These are phyloP conservation scores for Anethum foeniculum DNA, from an alignment of 140 eudicot genomes.

Conservation along the genomic window DNA sequence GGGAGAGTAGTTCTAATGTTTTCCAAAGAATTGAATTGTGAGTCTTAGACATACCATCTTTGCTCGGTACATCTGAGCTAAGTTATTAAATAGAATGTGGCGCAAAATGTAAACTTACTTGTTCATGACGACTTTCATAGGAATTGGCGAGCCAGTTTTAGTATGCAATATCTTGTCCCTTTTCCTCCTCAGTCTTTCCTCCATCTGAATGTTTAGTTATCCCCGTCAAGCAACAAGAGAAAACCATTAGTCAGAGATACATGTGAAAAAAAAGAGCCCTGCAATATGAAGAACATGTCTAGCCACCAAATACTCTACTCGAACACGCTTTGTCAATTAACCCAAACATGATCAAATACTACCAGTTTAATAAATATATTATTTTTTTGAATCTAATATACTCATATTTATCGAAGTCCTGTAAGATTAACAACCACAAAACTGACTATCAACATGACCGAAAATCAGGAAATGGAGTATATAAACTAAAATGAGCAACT, in stretches of 20 bases:
- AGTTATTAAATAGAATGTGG: not conserved
- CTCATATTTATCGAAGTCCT: not conserved
- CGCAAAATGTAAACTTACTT: constrained; percentile 39
- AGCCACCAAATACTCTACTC: not conserved
- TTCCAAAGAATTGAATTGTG: not conserved
- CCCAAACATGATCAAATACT: not conserved
- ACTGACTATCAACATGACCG: not conserved
- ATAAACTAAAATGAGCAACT: too few species aligned
- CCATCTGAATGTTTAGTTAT: constrained; percentile 50
- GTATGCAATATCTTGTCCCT: constrained; percentile 75
- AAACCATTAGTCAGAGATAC: not conserved
- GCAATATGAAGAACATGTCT: not conserved
- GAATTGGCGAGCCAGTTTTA: constrained; percentile 75
- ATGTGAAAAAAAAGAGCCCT: not conserved
- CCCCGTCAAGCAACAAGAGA: constrained; percentile 6
- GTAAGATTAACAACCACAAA: not conserved
- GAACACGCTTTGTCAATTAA: not conserved
- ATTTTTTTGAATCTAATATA: not conserved
- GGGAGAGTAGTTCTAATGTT: not conserved
- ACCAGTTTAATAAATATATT: not conserved
- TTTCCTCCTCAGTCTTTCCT: constrained; percentile 80
- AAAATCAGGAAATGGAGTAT: not conserved
- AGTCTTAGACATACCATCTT: not conserved
- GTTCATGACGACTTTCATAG: constrained; percentile 75
- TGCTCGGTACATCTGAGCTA: not conserved